These are phyloP conservation scores for Agroathelia rolfsii DNA, from an alignment of 1,284 basidiomycete genomes.

Conservation along the genomic window DNA sequence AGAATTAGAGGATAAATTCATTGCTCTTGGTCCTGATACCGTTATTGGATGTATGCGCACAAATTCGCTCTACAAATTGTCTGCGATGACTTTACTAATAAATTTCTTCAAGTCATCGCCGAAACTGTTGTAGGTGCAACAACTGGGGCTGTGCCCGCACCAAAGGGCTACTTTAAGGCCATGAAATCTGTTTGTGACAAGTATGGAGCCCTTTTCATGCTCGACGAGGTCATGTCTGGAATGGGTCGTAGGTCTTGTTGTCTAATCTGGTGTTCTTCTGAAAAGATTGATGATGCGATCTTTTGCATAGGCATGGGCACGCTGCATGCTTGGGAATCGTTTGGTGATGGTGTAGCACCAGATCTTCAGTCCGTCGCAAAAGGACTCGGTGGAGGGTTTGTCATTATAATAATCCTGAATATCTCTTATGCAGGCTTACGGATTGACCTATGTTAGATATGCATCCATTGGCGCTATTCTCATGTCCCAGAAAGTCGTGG, in stretches of 20 bases:
- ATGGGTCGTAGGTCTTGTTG: slow-evolving; percentile 81
- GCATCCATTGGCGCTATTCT: slow-evolving; percentile 76
- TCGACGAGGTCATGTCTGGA: slow-evolving; percentile 83
- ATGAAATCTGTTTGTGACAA: slow-evolving; percentile 84
- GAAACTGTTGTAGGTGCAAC: slow-evolving; percentile 81
- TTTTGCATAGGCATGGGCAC: slow-evolving; percentile 62
- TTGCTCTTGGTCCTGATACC: slow-evolving; percentile 70
- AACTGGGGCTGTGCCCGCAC: slow-evolving; percentile 63
- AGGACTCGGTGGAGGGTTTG: slow-evolving; percentile 76
- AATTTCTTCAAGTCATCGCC: slow-evolving; percentile 52
- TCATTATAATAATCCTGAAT: slow-evolving; percentile 5
- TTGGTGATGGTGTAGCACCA: slow-evolving; percentile 65
- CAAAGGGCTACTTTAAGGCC: slow-evolving; percentile 73
- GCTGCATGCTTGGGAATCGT: slow-evolving; percentile 77
- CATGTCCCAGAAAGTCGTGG: slow-evolving; percentile 60
- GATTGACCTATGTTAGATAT: slow-evolving; percentile 38
- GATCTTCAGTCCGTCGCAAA: slow-evolving; percentile 83
- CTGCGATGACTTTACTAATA: slow-evolving; percentile 6
- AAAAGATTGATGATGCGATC: no score
- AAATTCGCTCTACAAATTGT: slow-evolving; percentile 2
- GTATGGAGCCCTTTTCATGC: slow-evolving; percentile 77
- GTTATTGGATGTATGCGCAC: slow-evolving; percentile 74
- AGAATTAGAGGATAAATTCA: slow-evolving; percentile 78
- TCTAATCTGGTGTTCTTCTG: no score
- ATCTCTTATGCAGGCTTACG: neutral